These are phyloP conservation scores for Sorghum bicolor DNA, from an alignment of 176 grass and related monocot genomes.

Conservation along the genomic window Sorghum_bicolor_NCBIv3 NC_012875.2:44314001-44314500, in stretches of 20 bases:
- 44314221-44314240: conserved; percentile 10
- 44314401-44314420: conserved; percentile 39
- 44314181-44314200: conserved; percentile 40
- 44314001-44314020: conserved; percentile 59
- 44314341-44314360: conserved; percentile 6
- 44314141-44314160: conserved; percentile 54
- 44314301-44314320: conserved; percentile 15
- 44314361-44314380: conserved; percentile 34
- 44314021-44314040: conserved; percentile 39
- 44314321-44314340: conserved; percentile 47
- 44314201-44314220: conserved; percentile 41
- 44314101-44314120: conserved; percentile 41
- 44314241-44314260: conserved; percentile 41
- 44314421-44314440: neutral
- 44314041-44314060: conserved; percentile 56
- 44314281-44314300: conserved; percentile 32
- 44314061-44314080: conserved; percentile 45
- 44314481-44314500: neutral
- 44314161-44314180: conserved; percentile 45
- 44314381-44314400: conserved; percentile 38
- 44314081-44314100: conserved; percentile 7
- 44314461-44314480: conserved; percentile 37
- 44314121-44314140: conserved; percentile 50
- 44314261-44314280: conserved; percentile 26
- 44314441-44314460: neutral